A percentile compares a stretch with the other conserved stretches of the same genome.
phyloP scores from a whole-genome alignment of 2,329 filamentous ascomycete species.

The Cladophialophora chaetospira region DNA sequence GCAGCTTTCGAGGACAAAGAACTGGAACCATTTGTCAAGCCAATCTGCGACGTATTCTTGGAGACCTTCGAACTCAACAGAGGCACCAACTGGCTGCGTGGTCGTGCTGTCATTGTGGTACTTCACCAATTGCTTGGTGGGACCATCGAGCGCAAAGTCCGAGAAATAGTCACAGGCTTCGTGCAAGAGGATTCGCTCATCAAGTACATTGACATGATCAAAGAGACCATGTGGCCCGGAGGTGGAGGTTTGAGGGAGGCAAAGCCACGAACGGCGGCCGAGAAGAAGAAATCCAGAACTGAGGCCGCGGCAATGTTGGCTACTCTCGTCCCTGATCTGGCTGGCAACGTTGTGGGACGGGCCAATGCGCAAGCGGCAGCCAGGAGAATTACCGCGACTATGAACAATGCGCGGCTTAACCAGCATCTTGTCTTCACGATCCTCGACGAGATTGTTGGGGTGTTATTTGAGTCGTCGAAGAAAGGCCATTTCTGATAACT shows the following conservation, averaged over 20 bases:
- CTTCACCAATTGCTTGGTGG: conserved; percentile 93
- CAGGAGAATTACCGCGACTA: conserved; percentile 80
- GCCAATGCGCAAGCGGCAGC: conserved; percentile 89
- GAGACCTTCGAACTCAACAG: conserved; percentile 93
- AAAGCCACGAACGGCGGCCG: conserved; percentile 63
- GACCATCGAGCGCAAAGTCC: conserved; percentile 92
- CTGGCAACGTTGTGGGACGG: conserved; percentile 88
- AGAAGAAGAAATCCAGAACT: conserved; percentile 77
- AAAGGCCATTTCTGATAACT: conserved; percentile 4
- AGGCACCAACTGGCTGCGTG: conserved; percentile 95
- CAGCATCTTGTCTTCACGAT: conserved; percentile 71
- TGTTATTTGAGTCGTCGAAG: conserved; percentile 56
- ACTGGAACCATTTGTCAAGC: conserved; percentile 93
- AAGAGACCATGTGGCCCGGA: conserved; percentile 76
- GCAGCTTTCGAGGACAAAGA: conserved; percentile 90
- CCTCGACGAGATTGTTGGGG: conserved; percentile 68
- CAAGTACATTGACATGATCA: conserved; percentile 72
- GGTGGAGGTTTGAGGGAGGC: conserved; percentile 49
- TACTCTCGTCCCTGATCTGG: conserved; percentile 86
- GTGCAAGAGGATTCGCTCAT: conserved; percentile 77
- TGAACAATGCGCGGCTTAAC: conserved; percentile 90
- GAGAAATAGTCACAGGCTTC: conserved; percentile 75
- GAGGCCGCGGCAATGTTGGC: conserved; percentile 89
- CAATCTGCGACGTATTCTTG: conserved; percentile 95
- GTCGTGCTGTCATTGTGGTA: conserved; percentile 92